Evolutionary conservation across 2,329 filamentous ascomycete genomes (phyloP), one percentile per base, ranked within the genome.

Genomic region (Lachnellula hyalina): DNA sequence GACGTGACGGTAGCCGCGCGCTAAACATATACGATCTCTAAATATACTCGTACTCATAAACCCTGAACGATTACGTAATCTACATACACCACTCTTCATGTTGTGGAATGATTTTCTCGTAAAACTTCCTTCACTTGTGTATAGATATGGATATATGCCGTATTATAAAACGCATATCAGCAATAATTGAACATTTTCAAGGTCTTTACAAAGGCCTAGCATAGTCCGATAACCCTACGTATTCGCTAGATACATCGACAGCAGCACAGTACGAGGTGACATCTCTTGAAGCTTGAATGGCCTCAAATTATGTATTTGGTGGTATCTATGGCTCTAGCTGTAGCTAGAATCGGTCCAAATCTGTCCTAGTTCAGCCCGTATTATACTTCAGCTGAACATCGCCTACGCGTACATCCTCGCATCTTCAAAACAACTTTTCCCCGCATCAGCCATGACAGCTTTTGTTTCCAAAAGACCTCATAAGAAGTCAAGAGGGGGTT

Each of bases 401-500:
- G 35, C 9, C 4, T 3, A 38, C 17, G 15, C 5, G 5, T 42
- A 19, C 5, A 42, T 42, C n/a, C 17, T 14, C 9, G 5, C 40
- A 17, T 42, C 40, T 21, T 42, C 40, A 6, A 6, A 19, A 21
- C 11, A 17, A 5, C 36, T 40, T 17, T 40, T 40, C 36, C n/a
- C 15, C 9, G 7, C n/a, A 42, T 17, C 25, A 23, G 63, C 65
- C 62, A 55, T 59, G n/a, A 36, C 52, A 14, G 54, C 60, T 17
- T 67, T 66, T 52, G 57, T 63, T 5, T 61, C 65, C 5, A 68
- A 67, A 52, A 52, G 65, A 50, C 61, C 65, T 17, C 66, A 68
- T 50, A 67, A 64, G 51, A 68, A 68, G 54, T 66, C 64, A 7
- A 65, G 65, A 52, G 63, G 52, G 12, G 66, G 66, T 5, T 68